phyloP scores from a whole-genome alignment of 2,329 filamentous ascomycete species.

The Dothiorella sarmentorum region DNA sequence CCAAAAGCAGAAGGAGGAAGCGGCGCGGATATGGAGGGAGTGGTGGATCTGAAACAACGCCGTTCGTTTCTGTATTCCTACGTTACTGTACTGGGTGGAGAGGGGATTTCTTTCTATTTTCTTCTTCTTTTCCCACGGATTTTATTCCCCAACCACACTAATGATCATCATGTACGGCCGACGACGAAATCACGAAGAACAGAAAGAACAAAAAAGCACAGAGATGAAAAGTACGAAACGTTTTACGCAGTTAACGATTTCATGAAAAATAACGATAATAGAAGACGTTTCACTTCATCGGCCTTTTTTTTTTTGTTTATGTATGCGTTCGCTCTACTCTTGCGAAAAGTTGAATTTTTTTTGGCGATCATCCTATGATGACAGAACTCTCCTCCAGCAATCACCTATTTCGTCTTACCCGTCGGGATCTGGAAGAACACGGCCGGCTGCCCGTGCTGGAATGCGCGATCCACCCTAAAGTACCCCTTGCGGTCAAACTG shows the following conservation, averaged over 20 bases:
- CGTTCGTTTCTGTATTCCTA: not conserved
- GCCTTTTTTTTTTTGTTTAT: not conserved
- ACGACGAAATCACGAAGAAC: no score
- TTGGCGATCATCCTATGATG: no score
- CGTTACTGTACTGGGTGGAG: no score
- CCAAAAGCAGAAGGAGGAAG: not conserved
- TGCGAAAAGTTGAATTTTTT: no score
- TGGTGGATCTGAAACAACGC: slow-evolving; percentile 1
- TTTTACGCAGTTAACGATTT: no score
- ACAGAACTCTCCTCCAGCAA: no score
- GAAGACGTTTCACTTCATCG: not conserved
- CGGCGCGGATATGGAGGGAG: not conserved
- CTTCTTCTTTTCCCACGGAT: no score
- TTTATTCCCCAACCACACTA: no score
- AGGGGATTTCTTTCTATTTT: no score
- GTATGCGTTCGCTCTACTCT: not conserved
- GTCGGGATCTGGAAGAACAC: slow-evolving; percentile 70
- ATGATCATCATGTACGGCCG: no score
- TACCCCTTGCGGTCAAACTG: slow-evolving; percentile 94
- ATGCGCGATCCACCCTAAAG: slow-evolving; percentile 74
- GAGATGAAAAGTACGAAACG: no score
- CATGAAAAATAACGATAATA: not conserved
- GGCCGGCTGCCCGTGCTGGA: slow-evolving; percentile 56
- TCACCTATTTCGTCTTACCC: slow-evolving; percentile 47
- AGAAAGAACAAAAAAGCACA: no score